phyloP scores from a whole-genome alignment of 768 basidiomycete species.

The Phaeotremella fagi region DNA sequence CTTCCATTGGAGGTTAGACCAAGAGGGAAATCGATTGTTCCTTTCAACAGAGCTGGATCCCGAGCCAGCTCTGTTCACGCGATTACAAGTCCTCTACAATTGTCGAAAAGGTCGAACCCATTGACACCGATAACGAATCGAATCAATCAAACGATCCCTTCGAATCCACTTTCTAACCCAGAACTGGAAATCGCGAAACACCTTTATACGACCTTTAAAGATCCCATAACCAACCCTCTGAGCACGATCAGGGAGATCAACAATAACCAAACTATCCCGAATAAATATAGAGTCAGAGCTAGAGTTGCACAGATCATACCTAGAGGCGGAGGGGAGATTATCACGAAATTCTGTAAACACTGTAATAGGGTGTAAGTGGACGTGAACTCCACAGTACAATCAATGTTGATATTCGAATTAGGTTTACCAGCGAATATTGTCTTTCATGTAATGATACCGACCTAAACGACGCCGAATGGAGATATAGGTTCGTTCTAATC shows the following conservation, averaged over 20 bases:
- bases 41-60: too few relatives aligned
- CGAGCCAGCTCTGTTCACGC: too few relatives aligned
- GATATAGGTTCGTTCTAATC: slow-evolving; percentile 31
- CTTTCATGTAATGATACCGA: slow-evolving; percentile 27
- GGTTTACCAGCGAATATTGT: slow-evolving; percentile 19
- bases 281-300: slow-evolving; percentile 27
- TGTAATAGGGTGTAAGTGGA: slow-evolving; percentile 18
- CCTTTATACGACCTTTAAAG: slow-evolving; percentile 9
- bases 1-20: too few relatives aligned
- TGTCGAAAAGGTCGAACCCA: too few relatives aligned
- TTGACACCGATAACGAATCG: too few relatives aligned
- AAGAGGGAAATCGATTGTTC: too few relatives aligned
- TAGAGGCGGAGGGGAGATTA: background rate
- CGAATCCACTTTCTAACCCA: too few relatives aligned
- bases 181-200: slow-evolving; percentile 10
- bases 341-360: slow-evolving; percentile 19
- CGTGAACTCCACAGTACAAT: background rate
- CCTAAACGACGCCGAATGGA: slow-evolving; percentile 16
- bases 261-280: slow-evolving; percentile 20
- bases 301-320: slow-evolving; percentile 7
- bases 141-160: too few relatives aligned
- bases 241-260: slow-evolving; percentile 18
- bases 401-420: background rate
- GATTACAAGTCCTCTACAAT: too few relatives aligned
- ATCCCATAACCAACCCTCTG: slow-evolving; percentile 14